Evolutionary conservation across 139 green algal genomes (phyloP).

Genomic region (Chlamydomonas asymmetrica): DNA sequence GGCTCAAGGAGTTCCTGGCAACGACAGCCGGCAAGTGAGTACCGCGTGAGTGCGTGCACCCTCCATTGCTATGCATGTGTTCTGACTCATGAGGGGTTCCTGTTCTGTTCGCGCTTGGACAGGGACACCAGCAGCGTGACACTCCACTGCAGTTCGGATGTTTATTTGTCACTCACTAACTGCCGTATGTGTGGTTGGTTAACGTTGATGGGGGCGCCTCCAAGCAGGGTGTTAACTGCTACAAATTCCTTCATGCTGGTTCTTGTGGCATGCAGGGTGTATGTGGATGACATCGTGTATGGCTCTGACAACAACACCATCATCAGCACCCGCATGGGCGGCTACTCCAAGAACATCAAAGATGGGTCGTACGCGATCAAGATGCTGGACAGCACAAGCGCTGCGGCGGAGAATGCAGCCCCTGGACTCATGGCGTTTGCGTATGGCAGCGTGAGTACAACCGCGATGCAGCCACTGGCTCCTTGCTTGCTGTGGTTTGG

Average conservation of each 20-base stretch:
- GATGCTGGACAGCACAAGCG: conserved; percentile 15
- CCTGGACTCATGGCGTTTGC: conserved; percentile 18
- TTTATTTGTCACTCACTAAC: not conserved
- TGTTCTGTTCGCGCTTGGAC: not conserved
- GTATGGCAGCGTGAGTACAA: no score
- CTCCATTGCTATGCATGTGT: no score
- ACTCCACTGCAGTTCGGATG: not conserved
- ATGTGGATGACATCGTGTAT: not conserved
- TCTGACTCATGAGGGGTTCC: not conserved
- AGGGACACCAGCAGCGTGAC: not conserved
- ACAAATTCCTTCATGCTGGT: not conserved
- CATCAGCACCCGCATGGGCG: not conserved
- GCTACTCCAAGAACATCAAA: conserved; percentile 9
- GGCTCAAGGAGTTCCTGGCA: conserved; percentile 26
- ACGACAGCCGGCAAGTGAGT: not conserved
- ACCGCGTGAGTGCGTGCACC: no score
- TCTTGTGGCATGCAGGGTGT: not conserved
- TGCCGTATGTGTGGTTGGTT: no score
- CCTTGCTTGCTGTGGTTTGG: no score
- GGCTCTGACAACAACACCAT: not conserved
- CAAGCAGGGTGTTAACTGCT: not conserved
- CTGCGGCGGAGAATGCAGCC: conserved; percentile 1
- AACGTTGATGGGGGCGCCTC: no score
- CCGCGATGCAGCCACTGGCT: no score
- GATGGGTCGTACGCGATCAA: conserved; percentile 19